Evolutionary conservation across 768 basidiomycete genomes (phyloP), one percentile per base, ranked within the genome.

Genomic region (Rhodotorula kratochvilovae): DNA sequence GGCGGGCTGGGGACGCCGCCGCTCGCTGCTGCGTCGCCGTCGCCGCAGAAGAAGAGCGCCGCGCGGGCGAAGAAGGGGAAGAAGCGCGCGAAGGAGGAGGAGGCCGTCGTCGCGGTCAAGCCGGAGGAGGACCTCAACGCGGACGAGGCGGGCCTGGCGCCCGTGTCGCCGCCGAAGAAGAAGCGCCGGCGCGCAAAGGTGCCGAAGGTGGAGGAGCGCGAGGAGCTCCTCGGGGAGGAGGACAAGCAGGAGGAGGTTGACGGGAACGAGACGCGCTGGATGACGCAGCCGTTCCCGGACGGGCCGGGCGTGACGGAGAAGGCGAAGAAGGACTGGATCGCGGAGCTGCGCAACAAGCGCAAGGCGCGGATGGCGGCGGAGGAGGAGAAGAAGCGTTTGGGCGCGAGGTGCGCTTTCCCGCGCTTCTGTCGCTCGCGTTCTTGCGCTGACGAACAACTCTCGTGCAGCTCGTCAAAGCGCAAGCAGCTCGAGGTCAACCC

Each of bases 401-500:
- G 39, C 39, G 48, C 48, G 48, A 50, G 48, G 48, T 50, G 25
- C 48, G 48, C 25, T 25, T 4, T 15, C 17, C 16, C 45, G 1
- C 48, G 23, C 11, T 23, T 25, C 25, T 5, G 23, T 48, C 23
- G 25, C 27, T 11, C 11, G 11, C 29, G 6, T 11, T 54, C 15
- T 2, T 4, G 31, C 31, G 31, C 50, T 51, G 27, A 27, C 8
- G 13, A 15, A 29, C 12, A 31, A 5, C 5, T 31, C 29, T 17
- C 16, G 11, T 17, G 29, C 53, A 54, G 53, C 15, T n/a, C 33
- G 54, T 31, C 54, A 3, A 55, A 58, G 36, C 35, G 57, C 15
- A 53, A 10, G 27, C 35, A 56, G 33, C 92, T 86, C 78, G 85
- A 85, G 65, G 88, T 94, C 61, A 83, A 90, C 73, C 85, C 87